A percentile compares a stretch with the other conserved stretches of the same genome.
Conservation (phyloP, 2,329 filamentous ascomycete species). For the Acarospora socialis region DNA sequence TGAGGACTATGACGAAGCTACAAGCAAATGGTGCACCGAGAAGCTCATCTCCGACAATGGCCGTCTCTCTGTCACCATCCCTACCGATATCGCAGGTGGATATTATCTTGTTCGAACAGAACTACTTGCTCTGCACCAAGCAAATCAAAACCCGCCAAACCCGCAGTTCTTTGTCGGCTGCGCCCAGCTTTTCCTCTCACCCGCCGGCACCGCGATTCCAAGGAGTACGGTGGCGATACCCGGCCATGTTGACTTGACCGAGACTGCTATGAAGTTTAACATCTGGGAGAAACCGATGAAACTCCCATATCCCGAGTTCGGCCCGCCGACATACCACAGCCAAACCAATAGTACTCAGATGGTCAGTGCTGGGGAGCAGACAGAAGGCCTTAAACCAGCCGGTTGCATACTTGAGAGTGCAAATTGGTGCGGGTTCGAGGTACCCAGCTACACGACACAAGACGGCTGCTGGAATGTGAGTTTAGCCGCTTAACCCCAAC, state of each 20-base stretch:
- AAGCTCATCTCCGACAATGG: conserved; percentile 52
- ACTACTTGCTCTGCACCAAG: conserved; percentile 53
- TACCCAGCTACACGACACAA: conserved; percentile 41
- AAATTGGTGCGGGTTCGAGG: conserved; percentile 57
- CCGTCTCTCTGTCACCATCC: conserved; percentile 47
- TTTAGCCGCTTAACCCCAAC: no score
- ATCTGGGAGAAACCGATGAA: conserved; percentile 41
- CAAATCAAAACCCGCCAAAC: conserved; percentile 35
- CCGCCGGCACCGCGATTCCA: conserved; percentile 34
- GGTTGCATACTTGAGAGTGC: conserved; percentile 50
- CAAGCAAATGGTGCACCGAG: conserved; percentile 54
- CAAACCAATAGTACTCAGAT: no score
- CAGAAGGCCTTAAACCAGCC: conserved; percentile 38
- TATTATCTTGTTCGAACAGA: conserved; percentile 61
- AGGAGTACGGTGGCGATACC: conserved; percentile 46
- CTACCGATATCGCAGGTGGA: conserved; percentile 45
- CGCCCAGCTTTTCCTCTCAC: conserved; percentile 52
- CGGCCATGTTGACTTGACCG: conserved; percentile 43
- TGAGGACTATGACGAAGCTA: conserved; percentile 45
- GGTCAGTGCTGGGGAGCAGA: no score
- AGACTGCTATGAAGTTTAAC: conserved; percentile 48
- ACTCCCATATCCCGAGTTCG: conserved; percentile 44
- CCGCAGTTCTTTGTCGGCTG: conserved; percentile 65
- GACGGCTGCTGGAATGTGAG: conserved; percentile 44
- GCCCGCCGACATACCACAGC: conserved; percentile 43